phyloP scores from a whole-genome alignment of 305 asterid genomes.

The Fraxinus nigra region DNA sequence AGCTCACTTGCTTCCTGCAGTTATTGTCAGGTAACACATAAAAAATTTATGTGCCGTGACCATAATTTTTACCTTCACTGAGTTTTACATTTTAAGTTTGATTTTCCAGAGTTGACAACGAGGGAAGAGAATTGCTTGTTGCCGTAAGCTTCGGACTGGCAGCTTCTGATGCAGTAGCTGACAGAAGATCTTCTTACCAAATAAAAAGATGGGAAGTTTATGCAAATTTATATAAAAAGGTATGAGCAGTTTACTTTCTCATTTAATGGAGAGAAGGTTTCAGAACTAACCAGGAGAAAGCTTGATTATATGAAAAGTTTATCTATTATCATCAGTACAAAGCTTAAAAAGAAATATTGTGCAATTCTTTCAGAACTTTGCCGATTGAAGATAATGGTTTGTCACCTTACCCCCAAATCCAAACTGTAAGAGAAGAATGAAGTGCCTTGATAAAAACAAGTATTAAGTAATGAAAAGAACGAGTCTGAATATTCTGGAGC shows the following conservation, averaged over 20 bases:
- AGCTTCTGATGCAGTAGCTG: constrained; percentile 85
- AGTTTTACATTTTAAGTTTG: constrained; percentile 26
- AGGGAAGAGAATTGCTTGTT: constrained; percentile 89
- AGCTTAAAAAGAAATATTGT: not conserved
- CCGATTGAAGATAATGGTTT: not conserved
- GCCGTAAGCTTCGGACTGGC: constrained; percentile 86
- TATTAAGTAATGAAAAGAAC: not conserved
- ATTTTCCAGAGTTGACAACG: constrained; percentile 63
- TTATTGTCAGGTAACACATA: constrained; percentile 68
- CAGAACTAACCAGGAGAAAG: constrained; percentile 5
- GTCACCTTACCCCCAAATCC: not conserved
- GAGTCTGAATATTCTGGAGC: not conserved
- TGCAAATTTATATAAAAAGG: constrained; percentile 87
- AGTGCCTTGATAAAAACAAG: constrained; percentile 2
- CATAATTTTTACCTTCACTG: constrained; percentile 14
- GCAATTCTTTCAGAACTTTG: constrained; percentile 2
- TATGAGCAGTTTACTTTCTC: constrained; percentile 16
- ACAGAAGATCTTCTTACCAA: constrained; percentile 78
- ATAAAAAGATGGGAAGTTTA: constrained; percentile 86
- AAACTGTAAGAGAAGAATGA: constrained; percentile 1
- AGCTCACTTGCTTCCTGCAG: constrained; percentile 91
- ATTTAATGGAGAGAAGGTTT: constrained; percentile 13
- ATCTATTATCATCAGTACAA: not conserved
- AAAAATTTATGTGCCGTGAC: constrained; percentile 21
- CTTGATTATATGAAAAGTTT: not conserved